Conservation (phyloP, 225 moss, liverwort and hornwort genomes). For the Pseudisothecium myosuroides region DNA sequence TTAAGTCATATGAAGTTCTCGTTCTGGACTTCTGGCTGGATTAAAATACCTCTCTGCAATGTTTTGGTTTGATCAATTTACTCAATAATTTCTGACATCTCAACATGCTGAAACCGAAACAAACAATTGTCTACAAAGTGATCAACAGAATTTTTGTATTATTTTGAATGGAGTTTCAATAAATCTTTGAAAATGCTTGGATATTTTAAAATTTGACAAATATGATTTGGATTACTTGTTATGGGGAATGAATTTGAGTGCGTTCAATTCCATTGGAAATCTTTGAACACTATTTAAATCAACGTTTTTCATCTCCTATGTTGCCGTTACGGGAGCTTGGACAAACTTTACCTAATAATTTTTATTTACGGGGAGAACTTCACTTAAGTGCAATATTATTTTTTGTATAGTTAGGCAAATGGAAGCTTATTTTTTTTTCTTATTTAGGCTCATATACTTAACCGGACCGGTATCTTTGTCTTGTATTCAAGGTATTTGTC, state of each 20-base stretch:
- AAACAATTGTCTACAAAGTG: too few species aligned
- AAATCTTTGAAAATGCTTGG: background rate
- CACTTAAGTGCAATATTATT: background rate
- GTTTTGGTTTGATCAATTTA: background rate
- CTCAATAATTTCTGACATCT: background rate
- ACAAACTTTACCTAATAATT: background rate
- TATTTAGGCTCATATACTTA: background rate
- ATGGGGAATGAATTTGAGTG: background rate
- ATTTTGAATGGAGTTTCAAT: background rate
- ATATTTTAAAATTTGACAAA: background rate
- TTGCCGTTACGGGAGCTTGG: rapidly evolving
- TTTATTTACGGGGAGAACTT: background rate
- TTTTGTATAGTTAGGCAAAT: background rate
- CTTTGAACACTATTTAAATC: background rate
- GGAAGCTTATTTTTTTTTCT: background rate
- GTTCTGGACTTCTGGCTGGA: background rate
- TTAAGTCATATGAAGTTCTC: too few species aligned
- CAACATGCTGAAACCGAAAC: background rate
- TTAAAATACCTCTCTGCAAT: background rate
- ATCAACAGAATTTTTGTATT: background rate
- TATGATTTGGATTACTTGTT: too few species aligned
- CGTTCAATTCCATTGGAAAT: background rate
- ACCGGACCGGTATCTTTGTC: rapidly evolving
- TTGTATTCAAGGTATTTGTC: background rate
- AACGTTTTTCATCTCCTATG: rapidly evolving